These are phyloP conservation scores for Phytophthora idaei DNA, from an alignment of 352 stramenopile species.

Conservation along the genomic window DNA sequence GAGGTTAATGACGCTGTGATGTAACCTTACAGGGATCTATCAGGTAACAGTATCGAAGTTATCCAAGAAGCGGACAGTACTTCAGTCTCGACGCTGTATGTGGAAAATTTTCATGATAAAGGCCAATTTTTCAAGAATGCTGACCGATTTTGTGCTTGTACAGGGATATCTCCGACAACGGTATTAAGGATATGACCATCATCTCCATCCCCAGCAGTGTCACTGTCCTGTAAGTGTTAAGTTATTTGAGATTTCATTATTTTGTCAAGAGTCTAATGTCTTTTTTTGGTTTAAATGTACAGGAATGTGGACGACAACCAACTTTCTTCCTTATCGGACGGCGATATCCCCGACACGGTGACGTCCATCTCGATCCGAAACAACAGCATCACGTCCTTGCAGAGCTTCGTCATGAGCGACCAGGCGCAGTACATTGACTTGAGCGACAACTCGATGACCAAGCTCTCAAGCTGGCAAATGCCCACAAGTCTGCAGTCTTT, in stretches of 20 bases:
- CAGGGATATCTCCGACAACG: constrained; percentile 38
- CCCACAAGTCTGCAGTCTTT: constrained; percentile 39
- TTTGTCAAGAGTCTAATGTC: constrained; percentile 1
- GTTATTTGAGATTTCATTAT: background rate
- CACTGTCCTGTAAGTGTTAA: constrained; percentile 24
- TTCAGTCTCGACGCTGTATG: constrained; percentile 30
- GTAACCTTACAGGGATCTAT: constrained; percentile 26
- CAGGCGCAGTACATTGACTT: constrained; percentile 34
- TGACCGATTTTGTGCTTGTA: constrained; percentile 6
- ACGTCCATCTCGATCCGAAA: constrained; percentile 44
- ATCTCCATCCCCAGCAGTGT: constrained; percentile 35
- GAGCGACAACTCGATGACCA: constrained; percentile 36
- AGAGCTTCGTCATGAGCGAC: constrained; percentile 29
- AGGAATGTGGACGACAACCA: constrained; percentile 36
- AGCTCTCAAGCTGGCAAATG: constrained; percentile 38
- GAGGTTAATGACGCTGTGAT: constrained; percentile 3
- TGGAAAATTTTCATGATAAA: background rate
- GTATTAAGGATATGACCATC: constrained; percentile 25
- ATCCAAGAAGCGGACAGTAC: constrained; percentile 16
- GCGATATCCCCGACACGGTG: constrained; percentile 24
- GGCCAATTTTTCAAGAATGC: background rate
- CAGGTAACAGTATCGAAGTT: constrained; percentile 25
- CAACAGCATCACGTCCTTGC: constrained; percentile 42
- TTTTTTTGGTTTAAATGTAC: constrained; percentile 7
- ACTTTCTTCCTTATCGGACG: constrained; percentile 19